Conservation (phyloP, 208 protist genomes). For the Trypanosoma platydactyli region DNA sequence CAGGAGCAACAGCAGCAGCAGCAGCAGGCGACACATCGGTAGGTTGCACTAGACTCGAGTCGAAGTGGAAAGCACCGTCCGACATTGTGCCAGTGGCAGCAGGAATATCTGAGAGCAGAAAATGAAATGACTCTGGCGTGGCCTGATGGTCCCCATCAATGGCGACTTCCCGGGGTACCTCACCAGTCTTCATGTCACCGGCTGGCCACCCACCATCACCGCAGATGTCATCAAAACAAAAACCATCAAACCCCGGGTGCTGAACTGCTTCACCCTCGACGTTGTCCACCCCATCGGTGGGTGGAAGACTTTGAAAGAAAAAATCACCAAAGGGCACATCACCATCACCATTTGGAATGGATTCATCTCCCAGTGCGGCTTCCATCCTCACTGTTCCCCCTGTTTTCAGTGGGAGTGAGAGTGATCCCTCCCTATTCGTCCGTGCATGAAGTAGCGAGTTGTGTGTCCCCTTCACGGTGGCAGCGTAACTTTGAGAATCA, state of each 20-base stretch:
- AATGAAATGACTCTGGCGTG: conserved; percentile 12
- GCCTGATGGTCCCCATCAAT: not conserved
- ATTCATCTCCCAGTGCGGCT: not conserved
- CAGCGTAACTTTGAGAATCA: not conserved
- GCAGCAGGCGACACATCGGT: not conserved
- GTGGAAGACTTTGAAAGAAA: conserved; percentile 26
- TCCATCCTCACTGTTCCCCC: not conserved
- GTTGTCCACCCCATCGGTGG: not conserved
- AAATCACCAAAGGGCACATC: conserved; percentile 22
- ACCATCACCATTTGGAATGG: not conserved
- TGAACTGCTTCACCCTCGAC: conserved; percentile 2
- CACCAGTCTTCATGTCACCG: not conserved
- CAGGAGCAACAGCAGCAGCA: not conserved
- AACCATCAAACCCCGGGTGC: conserved; percentile 25
- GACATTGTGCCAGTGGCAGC: not conserved
- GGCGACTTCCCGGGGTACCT: not conserved
- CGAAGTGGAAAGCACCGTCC: conserved; percentile 4
- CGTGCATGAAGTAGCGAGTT: not conserved
- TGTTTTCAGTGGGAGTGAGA: not conserved
- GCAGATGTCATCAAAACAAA: conserved; percentile 31
- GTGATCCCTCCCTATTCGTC: not conserved
- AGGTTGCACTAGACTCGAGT: not conserved
- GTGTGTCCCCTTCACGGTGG: not conserved
- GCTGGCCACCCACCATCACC: conserved; percentile 24
- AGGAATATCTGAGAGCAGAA: conserved; percentile 12